phyloP scores from a whole-genome alignment of 768 basidiomycete genomes.

The Mycena venus region DNA sequence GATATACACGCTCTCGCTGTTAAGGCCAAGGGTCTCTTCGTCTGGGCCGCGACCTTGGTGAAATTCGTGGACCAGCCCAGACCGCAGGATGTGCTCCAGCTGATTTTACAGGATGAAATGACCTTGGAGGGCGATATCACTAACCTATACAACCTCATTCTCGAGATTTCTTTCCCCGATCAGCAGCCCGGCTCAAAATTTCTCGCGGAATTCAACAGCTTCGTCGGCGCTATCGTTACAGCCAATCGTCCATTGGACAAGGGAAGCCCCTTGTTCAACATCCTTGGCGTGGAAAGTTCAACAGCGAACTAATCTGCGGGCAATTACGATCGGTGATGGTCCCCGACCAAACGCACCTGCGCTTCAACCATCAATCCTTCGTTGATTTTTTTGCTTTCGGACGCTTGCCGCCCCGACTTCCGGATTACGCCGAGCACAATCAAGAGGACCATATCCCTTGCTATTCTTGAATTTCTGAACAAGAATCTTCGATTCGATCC shows the following conservation, averaged over 20 bases:
- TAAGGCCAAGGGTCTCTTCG: constrained; percentile 37
- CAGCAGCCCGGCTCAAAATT: not conserved
- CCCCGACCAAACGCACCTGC: not conserved
- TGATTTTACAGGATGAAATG: constrained; percentile 1
- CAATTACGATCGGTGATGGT: constrained; percentile 22
- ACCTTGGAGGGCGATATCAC: constrained; percentile 14
- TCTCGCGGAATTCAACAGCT: not conserved
- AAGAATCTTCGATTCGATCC: constrained; percentile 12
- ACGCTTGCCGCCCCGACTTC: not conserved
- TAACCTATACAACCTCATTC: constrained; percentile 15
- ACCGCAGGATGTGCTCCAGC: constrained; percentile 5
- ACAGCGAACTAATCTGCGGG: not conserved
- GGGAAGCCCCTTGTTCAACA: constrained; percentile 10
- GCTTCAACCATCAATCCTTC: constrained; percentile 32
- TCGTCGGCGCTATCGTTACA: constrained; percentile 20
- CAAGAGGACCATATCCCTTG: not conserved
- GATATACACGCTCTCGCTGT: not conserved
- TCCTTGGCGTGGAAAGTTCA: not conserved
- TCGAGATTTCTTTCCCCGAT: constrained; percentile 16
- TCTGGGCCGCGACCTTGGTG: constrained; percentile 41
- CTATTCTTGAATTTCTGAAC: constrained; percentile 11
- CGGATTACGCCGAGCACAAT: not conserved
- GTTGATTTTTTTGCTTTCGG: constrained; percentile 26
- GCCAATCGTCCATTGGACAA: not conserved
- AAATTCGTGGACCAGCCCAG: constrained; percentile 38